Evolutionary conservation across 805 yeast species (phyloP).

Genomic region (Wickerhamiella azymoides): DNA sequence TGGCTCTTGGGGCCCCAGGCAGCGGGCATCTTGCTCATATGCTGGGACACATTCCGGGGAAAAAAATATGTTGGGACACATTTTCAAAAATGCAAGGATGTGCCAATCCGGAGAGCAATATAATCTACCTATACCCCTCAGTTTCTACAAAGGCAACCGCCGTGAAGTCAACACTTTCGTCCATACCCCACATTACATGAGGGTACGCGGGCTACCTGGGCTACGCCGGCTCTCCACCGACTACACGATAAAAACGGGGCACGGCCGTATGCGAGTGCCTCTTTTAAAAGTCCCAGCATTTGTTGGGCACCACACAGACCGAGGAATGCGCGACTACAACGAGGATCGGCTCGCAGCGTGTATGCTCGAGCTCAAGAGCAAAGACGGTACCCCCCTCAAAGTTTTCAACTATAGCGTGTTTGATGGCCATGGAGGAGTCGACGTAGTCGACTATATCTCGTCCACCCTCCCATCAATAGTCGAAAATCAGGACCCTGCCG

Average conservation of each 20-base stretch:
- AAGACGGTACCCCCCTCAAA: slow-evolving; percentile 17
- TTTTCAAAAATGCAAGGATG: too few species aligned
- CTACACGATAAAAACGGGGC: slow-evolving; percentile 11
- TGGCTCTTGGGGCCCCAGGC: too few species aligned
- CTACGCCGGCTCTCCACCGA: slow-evolving; percentile 11
- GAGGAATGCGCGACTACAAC: slow-evolving; percentile 64
- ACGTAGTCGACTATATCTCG: slow-evolving; percentile 50
- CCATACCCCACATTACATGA: background rate
- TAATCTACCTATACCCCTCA: too few species aligned
- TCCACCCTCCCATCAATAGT: slow-evolving; percentile 39
- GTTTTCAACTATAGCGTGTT: slow-evolving; percentile 64
- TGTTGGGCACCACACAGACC: slow-evolving; percentile 63
- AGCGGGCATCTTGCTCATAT: too few species aligned
- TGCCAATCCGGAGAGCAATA: too few species aligned
- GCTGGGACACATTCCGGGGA: too few species aligned
- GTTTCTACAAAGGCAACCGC: too few species aligned
- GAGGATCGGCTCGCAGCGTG: slow-evolving; percentile 70
- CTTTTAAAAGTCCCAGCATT: slow-evolving; percentile 52
- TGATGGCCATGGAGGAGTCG: slow-evolving; percentile 91
- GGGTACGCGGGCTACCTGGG: background rate
- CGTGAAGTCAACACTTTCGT: too few species aligned
- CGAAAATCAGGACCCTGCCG: slow-evolving; percentile 31
- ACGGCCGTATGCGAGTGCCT: slow-evolving; percentile 34
- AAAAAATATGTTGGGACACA: too few species aligned
- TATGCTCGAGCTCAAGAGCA: slow-evolving; percentile 36